These are phyloP conservation scores for Neolentinus lepideus DNA, from an alignment of 1,284 basidiomycete genomes.

Conservation along the genomic window DNA sequence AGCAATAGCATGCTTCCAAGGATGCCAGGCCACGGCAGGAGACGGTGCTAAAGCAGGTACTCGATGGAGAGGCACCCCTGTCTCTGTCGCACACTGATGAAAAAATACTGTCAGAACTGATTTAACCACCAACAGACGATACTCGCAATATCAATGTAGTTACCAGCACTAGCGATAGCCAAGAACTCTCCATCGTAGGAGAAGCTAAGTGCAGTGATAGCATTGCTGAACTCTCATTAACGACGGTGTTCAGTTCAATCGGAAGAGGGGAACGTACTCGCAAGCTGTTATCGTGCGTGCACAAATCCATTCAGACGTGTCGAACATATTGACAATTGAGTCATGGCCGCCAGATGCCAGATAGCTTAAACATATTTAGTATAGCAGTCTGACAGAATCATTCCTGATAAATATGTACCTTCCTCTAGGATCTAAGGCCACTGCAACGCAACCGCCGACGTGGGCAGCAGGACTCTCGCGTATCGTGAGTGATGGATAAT, in stretches of 20 bases:
- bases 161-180: slow-evolving; percentile 64
- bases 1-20: slow-evolving; percentile 67
- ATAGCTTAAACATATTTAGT: slow-evolving; percentile 34
- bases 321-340: slow-evolving; percentile 75
- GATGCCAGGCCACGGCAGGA: slow-evolving; percentile 72
- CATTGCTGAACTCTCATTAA: slow-evolving; percentile 37
- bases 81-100: slow-evolving; percentile 76
- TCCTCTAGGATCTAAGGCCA: slow-evolving; percentile 71
- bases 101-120: slow-evolving; percentile 1
- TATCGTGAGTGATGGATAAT: slow-evolving; percentile 53
- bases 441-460: slow-evolving; percentile 66
- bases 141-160: slow-evolving; percentile 69
- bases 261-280: slow-evolving; percentile 47
- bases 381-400: neutral
- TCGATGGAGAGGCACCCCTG: slow-evolving; percentile 59
- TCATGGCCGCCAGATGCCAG: slow-evolving; percentile 73
- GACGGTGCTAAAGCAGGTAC: slow-evolving; percentile 58
- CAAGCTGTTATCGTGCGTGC: slow-evolving; percentile 65
- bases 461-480: slow-evolving; percentile 61
- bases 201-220: slow-evolving; percentile 71
- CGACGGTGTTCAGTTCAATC: neutral
- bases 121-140: neutral
- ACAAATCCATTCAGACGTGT: slow-evolving; percentile 71
- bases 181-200: slow-evolving; percentile 76
- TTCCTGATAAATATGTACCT: slow-evolving; percentile 27